These are phyloP conservation scores for Mycena sp. DNA, from an alignment of 1,284 basidiomycete genomes.

Conservation along the genomic window DNA sequence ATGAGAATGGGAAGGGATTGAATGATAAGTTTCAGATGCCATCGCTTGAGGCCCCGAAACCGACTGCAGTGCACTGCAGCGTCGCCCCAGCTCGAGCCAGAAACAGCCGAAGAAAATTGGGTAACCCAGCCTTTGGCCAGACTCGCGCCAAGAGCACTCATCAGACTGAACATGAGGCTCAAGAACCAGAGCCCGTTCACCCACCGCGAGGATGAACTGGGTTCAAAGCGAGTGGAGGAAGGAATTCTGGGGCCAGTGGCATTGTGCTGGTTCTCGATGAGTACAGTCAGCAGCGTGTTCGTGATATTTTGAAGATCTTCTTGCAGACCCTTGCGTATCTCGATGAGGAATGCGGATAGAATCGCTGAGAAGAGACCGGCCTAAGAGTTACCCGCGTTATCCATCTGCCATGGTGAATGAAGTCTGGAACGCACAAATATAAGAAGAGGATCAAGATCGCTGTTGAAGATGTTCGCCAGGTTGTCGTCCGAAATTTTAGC, in stretches of 20 bases:
- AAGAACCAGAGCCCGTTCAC: slow-evolving; percentile 8
- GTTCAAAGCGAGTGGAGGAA: not conserved
- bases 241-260: not conserved
- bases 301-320: not conserved
- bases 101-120: not conserved
- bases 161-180: not conserved
- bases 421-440: slow-evolving; percentile 5
- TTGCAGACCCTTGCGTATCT: slow-evolving; percentile 2
- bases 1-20: slow-evolving; percentile 1
- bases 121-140: slow-evolving; percentile 8
- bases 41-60: not conserved
- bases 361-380: slow-evolving; percentile 14
- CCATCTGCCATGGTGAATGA: not conserved
- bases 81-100: slow-evolving; percentile 10
- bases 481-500: not conserved
- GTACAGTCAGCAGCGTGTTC: not conserved
- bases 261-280: not conserved
- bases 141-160: slow-evolving; percentile 9
- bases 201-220: not conserved
- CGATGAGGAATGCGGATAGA: slow-evolving; percentile 11
- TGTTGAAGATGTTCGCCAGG: not conserved
- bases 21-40: not conserved
- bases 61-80: not conserved
- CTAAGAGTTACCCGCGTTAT: not conserved
- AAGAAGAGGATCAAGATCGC: slow-evolving; percentile 9